Evolutionary conservation across 2,329 filamentous ascomycete species (phyloP), one percentile per base, ranked within the genome.

Genomic region (Magnaporthiopsis incrustans): DNA sequence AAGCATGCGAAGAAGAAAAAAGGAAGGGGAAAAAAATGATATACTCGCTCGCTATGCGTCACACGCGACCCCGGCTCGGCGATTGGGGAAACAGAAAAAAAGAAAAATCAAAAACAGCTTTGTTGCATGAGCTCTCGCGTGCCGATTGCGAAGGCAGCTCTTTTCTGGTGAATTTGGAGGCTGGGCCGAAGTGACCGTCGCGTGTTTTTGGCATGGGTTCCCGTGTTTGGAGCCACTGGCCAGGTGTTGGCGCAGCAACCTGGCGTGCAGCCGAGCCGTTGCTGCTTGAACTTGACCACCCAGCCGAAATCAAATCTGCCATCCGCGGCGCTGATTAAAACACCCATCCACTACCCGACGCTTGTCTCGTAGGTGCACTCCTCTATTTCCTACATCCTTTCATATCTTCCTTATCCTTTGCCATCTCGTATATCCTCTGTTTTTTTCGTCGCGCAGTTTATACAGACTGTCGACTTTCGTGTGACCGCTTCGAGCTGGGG

Each of bases 161-260:
- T 53, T 53, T 53, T 53, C 44, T 58, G 38, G 27, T 63, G 53
- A 57, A 25, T 58, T 63, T 7, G 32, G 44, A 15, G 56, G 53
- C n/a, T 53, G 44, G 44, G 44, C 22, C 44, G n/a, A 53, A 53
- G 44, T 22, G 44, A 1, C 18, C 7, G 44, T 53, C 44, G 44
- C 44, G 44, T 44, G 50, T 63, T 44, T 63, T 63, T 58, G 50
- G 61, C 26, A 60, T 15, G 32, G 44, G 44, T 53, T 10, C 26
- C 56, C 53, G 30, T 63, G 44, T 63, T 44, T 44, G 44, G 50
- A 63, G 50, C 61, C 56, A 32, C 57, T 32, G 12, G 30, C 2
- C 57, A 15, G 60, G 6, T 57, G 61, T 63, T 63, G 61, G 53
- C 61, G 32, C 30, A 58, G 61, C 61, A 63, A 63, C 61, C 12